A percentile compares a stretch with the other conserved stretches of the same genome.
phyloP scores from a whole-genome alignment of 352 stramenopile species.

The Phytopythium chamaehyphon region DNA sequence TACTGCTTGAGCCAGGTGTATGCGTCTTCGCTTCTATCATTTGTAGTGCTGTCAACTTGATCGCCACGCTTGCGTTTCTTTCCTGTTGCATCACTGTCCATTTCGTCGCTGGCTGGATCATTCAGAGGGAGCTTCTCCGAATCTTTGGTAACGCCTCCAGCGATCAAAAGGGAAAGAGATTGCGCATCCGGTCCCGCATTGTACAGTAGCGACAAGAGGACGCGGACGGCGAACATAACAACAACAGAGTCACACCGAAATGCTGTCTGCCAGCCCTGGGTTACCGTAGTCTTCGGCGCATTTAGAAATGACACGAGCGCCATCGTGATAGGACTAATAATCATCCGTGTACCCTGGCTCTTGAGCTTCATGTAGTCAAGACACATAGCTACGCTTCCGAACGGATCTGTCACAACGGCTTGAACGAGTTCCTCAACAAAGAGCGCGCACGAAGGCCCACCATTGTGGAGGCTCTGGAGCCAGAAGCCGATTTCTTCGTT shows the following conservation, averaged over 20 bases:
- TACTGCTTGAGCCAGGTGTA: slow-evolving; percentile 28
- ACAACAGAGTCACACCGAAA: slow-evolving; percentile 23
- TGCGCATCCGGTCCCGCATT: slow-evolving; percentile 21
- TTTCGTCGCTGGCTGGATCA: background rate
- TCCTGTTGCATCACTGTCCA: background rate
- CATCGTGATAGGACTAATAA: slow-evolving; percentile 40
- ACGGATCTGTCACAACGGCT: slow-evolving; percentile 39
- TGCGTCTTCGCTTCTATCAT: slow-evolving; percentile 24
- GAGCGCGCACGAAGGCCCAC: slow-evolving; percentile 26
- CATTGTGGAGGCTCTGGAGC: slow-evolving; percentile 50
- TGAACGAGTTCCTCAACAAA: slow-evolving; percentile 49
- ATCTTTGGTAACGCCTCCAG: slow-evolving; percentile 12
- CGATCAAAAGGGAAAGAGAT: slow-evolving; percentile 37
- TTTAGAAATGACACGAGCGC: slow-evolving; percentile 51
- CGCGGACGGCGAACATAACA: slow-evolving; percentile 33
- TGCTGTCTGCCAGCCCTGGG: slow-evolving; percentile 1
- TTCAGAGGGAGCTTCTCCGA: background rate
- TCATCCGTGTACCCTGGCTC: slow-evolving; percentile 1
- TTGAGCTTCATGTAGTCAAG: background rate
- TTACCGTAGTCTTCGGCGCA: background rate
- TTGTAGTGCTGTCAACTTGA: background rate
- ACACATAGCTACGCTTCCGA: slow-evolving; percentile 9
- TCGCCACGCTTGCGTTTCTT: slow-evolving; percentile 19
- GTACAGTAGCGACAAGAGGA: slow-evolving; percentile 35
- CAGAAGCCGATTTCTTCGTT: slow-evolving; percentile 59